These are phyloP conservation scores for Nadsonia fulvescens DNA, from an alignment of 805 yeast genomes.

Conservation along the genomic window DNA sequence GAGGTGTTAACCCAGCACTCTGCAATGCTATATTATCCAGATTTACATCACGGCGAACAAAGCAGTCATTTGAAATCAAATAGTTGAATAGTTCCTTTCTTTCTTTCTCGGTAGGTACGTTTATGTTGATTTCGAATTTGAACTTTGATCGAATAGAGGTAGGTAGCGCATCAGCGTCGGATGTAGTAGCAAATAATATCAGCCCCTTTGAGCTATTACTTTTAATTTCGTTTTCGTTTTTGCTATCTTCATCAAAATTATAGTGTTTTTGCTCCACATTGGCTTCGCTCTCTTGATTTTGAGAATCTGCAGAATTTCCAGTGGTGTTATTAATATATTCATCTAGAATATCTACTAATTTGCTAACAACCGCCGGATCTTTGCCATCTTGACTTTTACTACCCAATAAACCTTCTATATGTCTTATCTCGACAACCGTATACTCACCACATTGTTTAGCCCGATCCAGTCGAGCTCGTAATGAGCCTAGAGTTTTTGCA, in stretches of 20 bases:
- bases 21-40: constrained; percentile 49
- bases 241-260: too few species aligned
- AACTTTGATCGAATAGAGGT: constrained; percentile 20
- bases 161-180: constrained; percentile 26
- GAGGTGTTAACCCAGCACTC: constrained; percentile 83
- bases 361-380: constrained; percentile 22
- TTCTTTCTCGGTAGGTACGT: constrained; percentile 67
- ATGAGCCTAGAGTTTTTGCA: constrained; percentile 56
- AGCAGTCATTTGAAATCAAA: constrained; percentile 16
- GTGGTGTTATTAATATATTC: constrained; percentile 29
- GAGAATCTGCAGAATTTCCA: constrained; percentile 47
- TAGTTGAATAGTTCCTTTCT: constrained; percentile 43
- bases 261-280: too few species aligned
- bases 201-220: too few species aligned
- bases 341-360: constrained; percentile 36
- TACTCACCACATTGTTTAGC: constrained; percentile 28
- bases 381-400: constrained; percentile 43
- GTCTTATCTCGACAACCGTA: constrained; percentile 42
- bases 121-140: constrained; percentile 58
- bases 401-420: constrained; percentile 58
- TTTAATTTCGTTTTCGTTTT: too few species aligned
- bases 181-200: too few species aligned
- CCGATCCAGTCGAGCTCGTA: constrained; percentile 61
- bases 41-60: constrained; percentile 36
- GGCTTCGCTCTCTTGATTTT: constrained; percentile 58